Evolutionary conservation across 2,329 filamentous ascomycete species (phyloP), one percentile per base, ranked within the genome.

Genomic region (Intubia oerlemansii): DNA sequence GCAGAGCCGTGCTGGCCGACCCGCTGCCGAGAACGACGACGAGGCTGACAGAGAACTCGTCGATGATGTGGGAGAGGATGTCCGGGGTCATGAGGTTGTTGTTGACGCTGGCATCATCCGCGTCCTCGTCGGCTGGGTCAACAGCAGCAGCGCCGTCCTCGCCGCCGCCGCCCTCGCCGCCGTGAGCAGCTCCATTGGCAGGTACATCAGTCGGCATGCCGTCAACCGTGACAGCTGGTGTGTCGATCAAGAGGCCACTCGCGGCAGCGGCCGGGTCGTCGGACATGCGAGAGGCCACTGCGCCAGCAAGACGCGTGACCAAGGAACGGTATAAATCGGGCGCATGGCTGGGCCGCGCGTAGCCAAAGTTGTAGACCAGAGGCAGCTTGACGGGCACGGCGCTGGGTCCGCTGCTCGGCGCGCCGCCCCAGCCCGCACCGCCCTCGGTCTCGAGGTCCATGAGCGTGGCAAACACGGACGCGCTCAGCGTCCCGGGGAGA

Each of bases 381-480:
- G 88, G 88, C 41, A 92, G 59, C 56, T 93, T 95, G 29, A 92
- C 80, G 0, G 85, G 84, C 12, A 91, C 71, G 1, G 72, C 66
- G 40, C 76, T 88, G 1, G 88, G 84, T 0, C 85, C 88, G 38
- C 78, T 90, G 41, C 84, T 91, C 0, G 85, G 84, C 40, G 80
- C 84, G 39, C 66, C 80, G 8, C 88, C 88, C 72, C 82, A 93
- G 13, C 78, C 80, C 18, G 26, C 30, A 34, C 82, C 73, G 35
- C 81, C 74, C 42, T 85, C 78, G 3, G 60, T 57, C 41, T 66
- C 62, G 1, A 91, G 62, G 48, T 95, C 85, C 53, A 95, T 66
- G 41, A 91, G 66, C 1, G 77, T 81, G 8, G 77, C 77, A 44
- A 91, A 82, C 5, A 80, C 78, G n/a, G 77, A 74, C 0, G 84